These are phyloP conservation scores for Lentinula novae-zelandiae DNA, from an alignment of 1,284 basidiomycete species.

Conservation along the genomic window DNA sequence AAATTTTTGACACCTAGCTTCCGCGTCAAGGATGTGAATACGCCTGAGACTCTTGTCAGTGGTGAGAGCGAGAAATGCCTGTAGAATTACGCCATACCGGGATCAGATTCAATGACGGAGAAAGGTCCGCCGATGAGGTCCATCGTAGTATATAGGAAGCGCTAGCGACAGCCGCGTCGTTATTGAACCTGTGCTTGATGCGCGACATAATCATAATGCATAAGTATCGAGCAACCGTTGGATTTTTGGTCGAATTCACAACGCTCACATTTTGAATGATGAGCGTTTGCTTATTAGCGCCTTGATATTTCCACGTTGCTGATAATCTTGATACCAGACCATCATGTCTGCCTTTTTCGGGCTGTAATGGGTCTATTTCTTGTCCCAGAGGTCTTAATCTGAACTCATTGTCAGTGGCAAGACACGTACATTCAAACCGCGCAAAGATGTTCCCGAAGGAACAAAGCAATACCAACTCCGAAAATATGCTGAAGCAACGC, in stretches of 20 bases:
- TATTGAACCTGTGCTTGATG: not conserved
- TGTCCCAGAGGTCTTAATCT: not conserved
- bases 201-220: not conserved
- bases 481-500: constrained; percentile 95
- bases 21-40: constrained; percentile 54
- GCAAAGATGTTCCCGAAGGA: constrained; percentile 92
- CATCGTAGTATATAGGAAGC: not conserved
- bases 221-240: not conserved
- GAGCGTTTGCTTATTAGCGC: no score
- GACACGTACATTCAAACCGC: constrained; percentile 94
- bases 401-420: constrained; percentile 57
- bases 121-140: constrained; percentile 1
- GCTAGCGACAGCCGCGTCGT: not conserved
- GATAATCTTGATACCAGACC: constrained; percentile 12
- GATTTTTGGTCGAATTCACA: constrained; percentile 5
- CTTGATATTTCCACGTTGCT: not conserved
- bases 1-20: constrained; percentile 47
- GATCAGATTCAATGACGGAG: constrained; percentile 51
- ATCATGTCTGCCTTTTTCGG: constrained; percentile 83
- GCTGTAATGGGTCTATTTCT: constrained; percentile 49
- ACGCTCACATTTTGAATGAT: not conserved
- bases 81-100: constrained; percentile 30
- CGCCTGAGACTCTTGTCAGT: constrained; percentile 30
- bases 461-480: constrained; percentile 97
- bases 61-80: not conserved